Percentiles rank a stretch among this genome's conserved stretches.
Conservation (phyloP, 257 asterid genomes). For the Nicotiana undulata region DNA sequence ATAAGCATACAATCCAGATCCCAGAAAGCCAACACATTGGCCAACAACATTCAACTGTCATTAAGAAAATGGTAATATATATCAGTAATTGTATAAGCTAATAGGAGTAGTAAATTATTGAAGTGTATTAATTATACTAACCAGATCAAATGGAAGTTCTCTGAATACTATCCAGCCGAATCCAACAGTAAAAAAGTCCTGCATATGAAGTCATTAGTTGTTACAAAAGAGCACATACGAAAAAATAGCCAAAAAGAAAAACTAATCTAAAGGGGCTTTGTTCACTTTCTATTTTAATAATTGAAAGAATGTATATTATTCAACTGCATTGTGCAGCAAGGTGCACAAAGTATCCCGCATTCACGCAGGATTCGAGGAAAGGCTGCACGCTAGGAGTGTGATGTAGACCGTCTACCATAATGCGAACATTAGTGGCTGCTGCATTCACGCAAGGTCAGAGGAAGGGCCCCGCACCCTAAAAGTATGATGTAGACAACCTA, state of each 20-base stretch:
- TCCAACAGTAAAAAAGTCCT: slow-evolving; percentile 20
- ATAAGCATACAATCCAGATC: slow-evolving; percentile 18
- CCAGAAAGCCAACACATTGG: slow-evolving; percentile 16
- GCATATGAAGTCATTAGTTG: background rate
- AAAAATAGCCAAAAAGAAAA: background rate
- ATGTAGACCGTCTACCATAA: too few relatives aligned
- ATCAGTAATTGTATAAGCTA: background rate
- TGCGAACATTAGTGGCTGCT: too few relatives aligned
- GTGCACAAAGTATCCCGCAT: too few relatives aligned
- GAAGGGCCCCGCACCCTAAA: too few relatives aligned
- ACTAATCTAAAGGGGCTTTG: background rate
- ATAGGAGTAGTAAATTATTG: background rate
- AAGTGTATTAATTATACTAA: background rate
- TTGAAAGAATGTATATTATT: too few relatives aligned
- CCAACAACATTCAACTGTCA: slow-evolving; percentile 19
- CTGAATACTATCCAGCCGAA: slow-evolving; percentile 18
- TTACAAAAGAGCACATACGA: background rate
- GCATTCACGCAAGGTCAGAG: too few relatives aligned
- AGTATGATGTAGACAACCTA: too few relatives aligned
- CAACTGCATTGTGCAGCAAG: too few relatives aligned
- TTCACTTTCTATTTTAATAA: background rate
- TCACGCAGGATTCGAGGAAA: too few relatives aligned
- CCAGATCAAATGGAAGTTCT: slow-evolving; percentile 22
- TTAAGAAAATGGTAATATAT: background rate
- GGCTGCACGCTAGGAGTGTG: too few relatives aligned